Conservation (phyloP, 2,329 filamentous ascomycete genomes). For the Colletotrichum graminicola region DNA sequence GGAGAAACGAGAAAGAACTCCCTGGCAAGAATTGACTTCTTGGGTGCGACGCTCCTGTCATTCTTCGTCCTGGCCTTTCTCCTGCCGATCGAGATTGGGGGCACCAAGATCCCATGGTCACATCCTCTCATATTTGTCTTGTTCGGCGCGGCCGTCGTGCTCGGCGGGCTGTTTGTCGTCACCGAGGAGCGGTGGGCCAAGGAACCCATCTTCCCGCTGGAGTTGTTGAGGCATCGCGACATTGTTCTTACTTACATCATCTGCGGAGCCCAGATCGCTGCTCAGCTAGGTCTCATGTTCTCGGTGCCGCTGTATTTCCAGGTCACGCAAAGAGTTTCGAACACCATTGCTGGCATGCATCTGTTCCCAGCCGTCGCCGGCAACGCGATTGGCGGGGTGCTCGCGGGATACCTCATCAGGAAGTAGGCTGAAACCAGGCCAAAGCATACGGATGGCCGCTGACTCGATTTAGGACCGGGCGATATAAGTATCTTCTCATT, state of each 20-base stretch:
- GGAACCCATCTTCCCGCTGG: conserved; percentile 71
- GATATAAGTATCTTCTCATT: conserved; percentile 68
- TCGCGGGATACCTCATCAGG: conserved; percentile 69
- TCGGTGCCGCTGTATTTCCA: conserved; percentile 78
- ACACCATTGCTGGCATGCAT: conserved; percentile 69
- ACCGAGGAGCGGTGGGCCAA: conserved; percentile 51
- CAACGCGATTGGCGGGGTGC: conserved; percentile 73
- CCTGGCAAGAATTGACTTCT: conserved; percentile 65
- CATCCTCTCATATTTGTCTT: conserved; percentile 62
- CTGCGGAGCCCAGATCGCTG: conserved; percentile 64
- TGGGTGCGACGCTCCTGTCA: conserved; percentile 68
- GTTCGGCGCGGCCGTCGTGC: conserved; percentile 44
- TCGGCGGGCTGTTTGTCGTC: conserved; percentile 31
- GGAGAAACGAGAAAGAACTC: conserved; percentile 44
- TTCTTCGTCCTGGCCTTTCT: conserved; percentile 69
- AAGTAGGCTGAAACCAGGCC: conserved; percentile 47
- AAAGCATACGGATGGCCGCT: background rate
- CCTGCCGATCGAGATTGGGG: conserved; percentile 66
- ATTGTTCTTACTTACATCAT: conserved; percentile 67
- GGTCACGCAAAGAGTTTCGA: conserved; percentile 68
- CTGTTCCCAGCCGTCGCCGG: conserved; percentile 76
- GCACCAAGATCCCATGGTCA: conserved; percentile 66
- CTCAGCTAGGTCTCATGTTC: conserved; percentile 69
- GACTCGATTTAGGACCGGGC: conserved; percentile 61
- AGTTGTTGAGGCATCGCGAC: conserved; percentile 63